phyloP scores from a whole-genome alignment of 148 eudicot genomes.

The Fagopyrum homotropicum region DNA sequence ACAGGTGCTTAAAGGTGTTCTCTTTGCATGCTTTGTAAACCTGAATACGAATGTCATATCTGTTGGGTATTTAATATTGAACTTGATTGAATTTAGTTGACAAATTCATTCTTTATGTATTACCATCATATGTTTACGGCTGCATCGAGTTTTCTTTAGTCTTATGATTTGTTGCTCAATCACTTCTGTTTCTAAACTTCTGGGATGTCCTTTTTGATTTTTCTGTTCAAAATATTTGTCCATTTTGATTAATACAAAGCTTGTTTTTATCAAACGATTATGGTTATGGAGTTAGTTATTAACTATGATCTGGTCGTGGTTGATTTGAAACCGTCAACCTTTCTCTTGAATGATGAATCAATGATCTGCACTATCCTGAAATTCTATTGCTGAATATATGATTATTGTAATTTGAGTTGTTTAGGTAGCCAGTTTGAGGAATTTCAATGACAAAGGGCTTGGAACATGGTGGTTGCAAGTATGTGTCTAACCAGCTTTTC shows the following conservation, averaged over 20 bases:
- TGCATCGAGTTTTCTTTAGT: neutral
- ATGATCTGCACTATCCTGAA: neutral
- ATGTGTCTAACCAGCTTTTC: constrained; percentile 70
- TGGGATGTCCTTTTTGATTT: neutral
- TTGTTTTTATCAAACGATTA: neutral
- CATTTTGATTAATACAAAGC: too few species aligned
- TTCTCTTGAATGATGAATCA: neutral
- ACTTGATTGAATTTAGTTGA: neutral
- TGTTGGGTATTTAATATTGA: neutral
- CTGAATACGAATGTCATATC: too few species aligned
- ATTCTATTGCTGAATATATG: neutral
- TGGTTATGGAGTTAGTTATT: neutral
- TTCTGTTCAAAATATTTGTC: neutral
- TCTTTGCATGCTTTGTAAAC: too few species aligned
- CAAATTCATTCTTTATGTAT: neutral
- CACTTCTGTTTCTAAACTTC: neutral
- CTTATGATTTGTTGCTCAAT: neutral
- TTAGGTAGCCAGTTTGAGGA: neutral
- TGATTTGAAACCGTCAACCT: neutral
- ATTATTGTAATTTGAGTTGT: neutral
- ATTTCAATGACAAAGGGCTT: constrained; percentile 63
- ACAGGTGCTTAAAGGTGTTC: too few species aligned
- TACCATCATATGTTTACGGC: neutral
- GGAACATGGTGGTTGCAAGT: constrained; percentile 68
- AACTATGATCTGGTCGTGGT: neutral